Base-by-base conservation (phyloP, 768 basidiomycete genomes). In the Termitomyces sp. region DNA sequence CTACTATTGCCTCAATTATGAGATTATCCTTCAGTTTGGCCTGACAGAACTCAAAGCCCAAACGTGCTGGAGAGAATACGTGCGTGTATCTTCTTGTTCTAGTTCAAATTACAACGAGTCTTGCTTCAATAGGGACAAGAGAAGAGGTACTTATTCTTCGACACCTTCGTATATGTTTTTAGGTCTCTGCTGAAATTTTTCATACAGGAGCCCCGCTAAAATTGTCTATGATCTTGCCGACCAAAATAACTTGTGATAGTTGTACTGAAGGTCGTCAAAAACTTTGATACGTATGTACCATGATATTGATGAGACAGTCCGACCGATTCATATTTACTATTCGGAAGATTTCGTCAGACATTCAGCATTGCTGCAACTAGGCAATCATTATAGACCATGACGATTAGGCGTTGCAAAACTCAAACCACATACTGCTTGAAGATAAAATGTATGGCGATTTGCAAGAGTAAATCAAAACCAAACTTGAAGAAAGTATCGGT, bases 11-110 rank as follows among this genome's bases (percentile, higher is more conserved):
- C 26, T 66, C 12, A 53, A 59, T n/a, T 61, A 57, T 45, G 62
- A 63, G 8, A 54, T 64, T 42, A 57, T 61, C 8, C 55, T 65
- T 15, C 55, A 42, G 2, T 63, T 66, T 47, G 65, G 63, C 11
- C 42, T 63, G 22, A 64, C 65, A 7, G 65, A 65, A 43, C 55
- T 65, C 11, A 60, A 54, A 15, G 63, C 65, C 8, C 62, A 65
- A 24, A 56, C 64, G 3, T 57, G 42, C 7, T 66, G 65, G 63
- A 54, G 24, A 14, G 62, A 66, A 24, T 24, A 63, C 41, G 65
- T 61, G 38, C 17, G 63, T 56, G 2, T 37, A n/a, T 37, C 8
- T n/a, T 34, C 21, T 7, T 12, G 5, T 32, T 32, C 10, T 32
- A 32, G 30, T 47, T 53, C 10, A 40, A 6, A 14, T 14, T 24